Base-by-base conservation (phyloP, 208 protist species). In the Leishmania tarentolae region DNA sequence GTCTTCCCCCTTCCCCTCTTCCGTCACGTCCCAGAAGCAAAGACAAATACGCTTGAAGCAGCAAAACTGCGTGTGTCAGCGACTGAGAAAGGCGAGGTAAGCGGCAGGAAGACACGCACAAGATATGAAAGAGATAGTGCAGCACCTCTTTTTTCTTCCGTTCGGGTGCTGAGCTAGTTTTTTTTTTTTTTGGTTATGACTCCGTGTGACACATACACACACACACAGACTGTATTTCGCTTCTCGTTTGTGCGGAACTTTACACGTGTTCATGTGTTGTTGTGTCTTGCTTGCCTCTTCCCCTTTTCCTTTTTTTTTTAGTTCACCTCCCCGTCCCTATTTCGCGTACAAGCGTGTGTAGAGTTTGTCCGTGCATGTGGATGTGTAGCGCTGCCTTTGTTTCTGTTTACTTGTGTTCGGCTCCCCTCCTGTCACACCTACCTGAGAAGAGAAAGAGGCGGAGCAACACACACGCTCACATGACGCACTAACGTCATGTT, bases 1-100 rank as follows among this genome's bases (percentile, higher is more conserved):
- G 50, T 63, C 46, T 78, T 73, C 42, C 50, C 59, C 78, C 56
- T 70, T n/a, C 57, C 50, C 72, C 19, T 56, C 50, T 37, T 46
- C 59, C 46, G 31, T 76, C 28, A 47, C 46, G 37, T n/a, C 35
- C 73, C 24, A 37, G 8, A 2, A 50, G 21, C 21, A 1, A 73
- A 53, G 13, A 47, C 28, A 73, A 13, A 37, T 11, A 52, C 9
- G 66, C 37, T 46, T 19, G 28, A 71, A 35, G 1, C 46, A 75
- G 52, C 44, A 9, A n/a, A 24, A 37, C 21, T 28, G 1, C 8
- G 9, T 76, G n/a, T 59, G 28, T 31, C 57, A 17, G n/a, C 47
- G 28, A 40, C 31, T 8, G 40, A n/a, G 35, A 61, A 61, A 61
- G 71, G 24, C 17, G 28, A 4, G 44, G 3, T 24, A 35, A 73